These are phyloP conservation scores for Termitomyces sp. DNA, from an alignment of 1,284 basidiomycete species.

Conservation along the genomic window DNA sequence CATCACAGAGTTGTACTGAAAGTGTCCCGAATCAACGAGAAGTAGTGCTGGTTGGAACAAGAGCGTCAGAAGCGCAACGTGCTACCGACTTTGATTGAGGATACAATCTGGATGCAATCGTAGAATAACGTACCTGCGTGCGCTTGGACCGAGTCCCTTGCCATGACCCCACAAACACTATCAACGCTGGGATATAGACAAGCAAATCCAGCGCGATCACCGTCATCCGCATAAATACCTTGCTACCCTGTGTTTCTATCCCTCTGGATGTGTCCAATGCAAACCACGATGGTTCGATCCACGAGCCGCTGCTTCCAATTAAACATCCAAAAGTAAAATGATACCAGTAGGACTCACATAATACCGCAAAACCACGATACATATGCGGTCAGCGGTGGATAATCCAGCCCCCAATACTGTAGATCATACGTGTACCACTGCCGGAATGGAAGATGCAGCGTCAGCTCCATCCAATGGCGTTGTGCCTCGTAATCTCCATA, in stretches of 20 bases:
- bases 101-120: neutral
- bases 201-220: slow-evolving; percentile 70
- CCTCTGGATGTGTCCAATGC: slow-evolving; percentile 74
- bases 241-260: slow-evolving; percentile 62
- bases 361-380: slow-evolving; percentile 76
- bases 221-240: slow-evolving; percentile 76
- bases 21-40: slow-evolving; percentile 88
- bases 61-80: slow-evolving; percentile 67
- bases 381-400: slow-evolving; percentile 89
- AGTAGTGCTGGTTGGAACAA: slow-evolving; percentile 82
- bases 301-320: slow-evolving; percentile 46
- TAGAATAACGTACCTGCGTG: slow-evolving; percentile 51
- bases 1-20: slow-evolving; percentile 92
- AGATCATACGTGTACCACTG: slow-evolving; percentile 88
- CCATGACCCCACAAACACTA: slow-evolving; percentile 60
- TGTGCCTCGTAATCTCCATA: slow-evolving; percentile 93
- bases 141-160: slow-evolving; percentile 60
- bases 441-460: slow-evolving; percentile 64
- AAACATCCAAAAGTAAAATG: neutral
- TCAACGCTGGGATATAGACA: slow-evolving; percentile 72
- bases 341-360: slow-evolving; percentile 37
- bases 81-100: slow-evolving; percentile 33
- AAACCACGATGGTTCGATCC: slow-evolving; percentile 72
- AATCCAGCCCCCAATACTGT: slow-evolving; percentile 89
- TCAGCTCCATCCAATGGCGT: slow-evolving; percentile 92